Conservation (phyloP, 768 basidiomycete genomes). For the Suillus sp. region DNA sequence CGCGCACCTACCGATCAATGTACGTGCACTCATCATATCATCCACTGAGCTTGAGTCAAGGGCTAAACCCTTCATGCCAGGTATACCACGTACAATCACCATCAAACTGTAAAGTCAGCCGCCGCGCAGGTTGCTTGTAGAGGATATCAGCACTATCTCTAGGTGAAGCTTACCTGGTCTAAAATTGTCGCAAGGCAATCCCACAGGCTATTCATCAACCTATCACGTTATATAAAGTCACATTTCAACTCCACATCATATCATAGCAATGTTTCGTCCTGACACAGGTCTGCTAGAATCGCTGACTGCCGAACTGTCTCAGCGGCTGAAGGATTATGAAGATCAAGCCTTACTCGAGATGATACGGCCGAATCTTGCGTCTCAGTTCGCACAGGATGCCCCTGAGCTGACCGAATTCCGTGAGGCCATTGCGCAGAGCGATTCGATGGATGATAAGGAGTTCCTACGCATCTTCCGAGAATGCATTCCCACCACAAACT, state of each 20-base stretch:
- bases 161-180: neutral
- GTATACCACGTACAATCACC: neutral
- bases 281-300: neutral
- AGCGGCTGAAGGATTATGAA: constrained; percentile 2
- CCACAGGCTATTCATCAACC: neutral
- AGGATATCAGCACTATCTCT: neutral
- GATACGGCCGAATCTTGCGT: constrained; percentile 1
- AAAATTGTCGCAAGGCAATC: neutral
- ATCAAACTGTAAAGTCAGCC: neutral
- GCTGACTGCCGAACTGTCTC: constrained; percentile 5
- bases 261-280: neutral
- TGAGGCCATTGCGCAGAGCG: neutral
- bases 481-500: constrained; percentile 23
- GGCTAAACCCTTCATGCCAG: neutral
- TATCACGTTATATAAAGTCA: neutral
- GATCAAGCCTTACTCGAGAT: neutral
- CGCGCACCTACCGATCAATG: neutral
- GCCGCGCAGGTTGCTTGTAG: neutral
- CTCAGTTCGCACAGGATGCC: constrained; percentile 8
- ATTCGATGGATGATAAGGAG: constrained; percentile 1
- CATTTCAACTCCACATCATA: neutral
- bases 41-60: neutral
- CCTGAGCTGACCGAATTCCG: constrained; percentile 4
- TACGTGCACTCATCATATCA: neutral
- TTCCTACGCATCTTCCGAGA: constrained; percentile 22